phyloP scores from a whole-genome alignment of 179 eudicot genomes.

The Vitellaria paradoxa region DNA sequence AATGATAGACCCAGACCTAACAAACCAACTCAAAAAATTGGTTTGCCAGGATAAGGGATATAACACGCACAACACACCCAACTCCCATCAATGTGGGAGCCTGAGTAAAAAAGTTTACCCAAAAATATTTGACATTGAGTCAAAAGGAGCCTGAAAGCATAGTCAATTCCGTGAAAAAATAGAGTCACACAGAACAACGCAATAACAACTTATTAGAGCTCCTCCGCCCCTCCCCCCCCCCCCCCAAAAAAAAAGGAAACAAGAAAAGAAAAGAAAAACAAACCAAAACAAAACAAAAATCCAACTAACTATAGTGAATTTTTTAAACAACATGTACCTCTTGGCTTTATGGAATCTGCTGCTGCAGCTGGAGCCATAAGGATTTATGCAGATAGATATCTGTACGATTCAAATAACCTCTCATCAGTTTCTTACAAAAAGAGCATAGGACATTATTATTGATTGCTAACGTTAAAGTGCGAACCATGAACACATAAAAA shows the following conservation, averaged over 20 bases:
- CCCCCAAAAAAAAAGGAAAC: neutral
- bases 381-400: neutral
- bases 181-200: too few relatives aligned
- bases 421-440: neutral
- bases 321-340: constrained; percentile 18
- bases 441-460: neutral
- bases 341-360: constrained; percentile 24
- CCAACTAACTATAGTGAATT: neutral
- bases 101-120: too few relatives aligned
- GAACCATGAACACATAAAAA: neutral
- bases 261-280: neutral
- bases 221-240: too few relatives aligned
- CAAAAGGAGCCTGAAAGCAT: too few relatives aligned
- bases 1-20: too few relatives aligned
- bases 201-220: neutral
- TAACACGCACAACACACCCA: too few relatives aligned
- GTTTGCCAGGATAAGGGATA: too few relatives aligned
- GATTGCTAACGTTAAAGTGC: neutral
- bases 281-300: neutral
- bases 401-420: neutral
- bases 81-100: too few relatives aligned
- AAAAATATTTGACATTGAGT: too few relatives aligned
- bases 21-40: too few relatives aligned
- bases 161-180: too few relatives aligned
- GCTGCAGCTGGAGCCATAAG: constrained; percentile 27